Base-by-base conservation (phyloP, 2,329 filamentous ascomycete species). In the Dactylellina leptospora region DNA sequence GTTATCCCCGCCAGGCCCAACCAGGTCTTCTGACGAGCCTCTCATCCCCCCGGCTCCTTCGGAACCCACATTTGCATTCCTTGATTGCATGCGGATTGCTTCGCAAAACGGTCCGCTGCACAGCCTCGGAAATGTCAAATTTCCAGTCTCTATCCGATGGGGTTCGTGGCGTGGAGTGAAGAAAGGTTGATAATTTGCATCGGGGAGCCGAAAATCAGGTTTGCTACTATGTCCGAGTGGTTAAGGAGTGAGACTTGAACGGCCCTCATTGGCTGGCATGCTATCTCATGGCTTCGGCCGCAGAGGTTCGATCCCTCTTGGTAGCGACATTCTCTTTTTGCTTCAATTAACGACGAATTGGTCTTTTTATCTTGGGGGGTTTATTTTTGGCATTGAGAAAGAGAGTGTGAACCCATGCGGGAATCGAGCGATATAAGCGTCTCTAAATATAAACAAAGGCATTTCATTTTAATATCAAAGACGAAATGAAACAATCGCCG, bases 271-370 rank as follows among this genome's bases (percentile, higher is more conserved):
- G 56, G 23, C 48, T 55, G 38, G 16, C 47, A 38, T 55, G 51
- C 27, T 62, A 73, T 73, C 61, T 68, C 50, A 62, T 73, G 69
- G 69, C 53, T 73, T 73, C 62, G 69, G 53, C 69, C 69, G 69
- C 69, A 73, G 69, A 73, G 69, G 69, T 73, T 73, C 69, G 69
- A 73, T 55, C 62, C 69, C 69, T 73, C 69, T 73, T 68, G 69
- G 69, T 54, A 72, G 68, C 68, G 68, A 60, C 40, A 53, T 54
- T 63, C 40, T 56, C 53, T 71, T 71, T 71, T 62, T 51, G n/a
- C n/a, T n/a, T n/a, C n/a, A n/a, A n/a, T n/a, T n/a, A n/a, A n/a
- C n/a, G n/a, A n/a, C n/a, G n/a, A n/a, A n/a, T n/a, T n/a, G n/a
- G n/a, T n/a, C n/a, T n/a, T n/a, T n/a, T n/a, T n/a, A n/a, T n/a